phyloP scores from a whole-genome alignment of 1,139 yeast genomes.

The Lodderomyces orthopsilosis region DNA sequence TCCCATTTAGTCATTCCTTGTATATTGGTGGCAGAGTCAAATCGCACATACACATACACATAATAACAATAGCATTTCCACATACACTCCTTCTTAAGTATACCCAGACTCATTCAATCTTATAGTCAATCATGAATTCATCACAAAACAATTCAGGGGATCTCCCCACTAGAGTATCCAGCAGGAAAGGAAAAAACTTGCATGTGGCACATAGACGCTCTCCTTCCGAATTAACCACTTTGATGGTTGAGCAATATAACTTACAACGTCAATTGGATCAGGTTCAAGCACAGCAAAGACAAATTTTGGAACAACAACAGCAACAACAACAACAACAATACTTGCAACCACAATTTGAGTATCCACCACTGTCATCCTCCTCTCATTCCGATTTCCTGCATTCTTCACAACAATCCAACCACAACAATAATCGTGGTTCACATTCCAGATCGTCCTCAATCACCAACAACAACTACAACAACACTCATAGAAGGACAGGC shows the following conservation, averaged over 20 bases:
- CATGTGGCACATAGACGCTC: slow-evolving; percentile 95
- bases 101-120: neutral
- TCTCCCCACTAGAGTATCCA: slow-evolving; percentile 14
- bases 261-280: slow-evolving; percentile 88
- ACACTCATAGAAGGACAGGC: slow-evolving; percentile 38
- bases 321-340: slow-evolving; percentile 24
- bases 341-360: slow-evolving; percentile 4
- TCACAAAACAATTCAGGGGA: slow-evolving; percentile 13
- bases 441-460: slow-evolving; percentile 44
- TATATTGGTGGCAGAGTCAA: neutral
- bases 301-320: slow-evolving; percentile 69
- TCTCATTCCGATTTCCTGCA: slow-evolving; percentile 1
- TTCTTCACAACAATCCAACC: slow-evolving; percentile 1
- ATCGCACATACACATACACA: neutral
- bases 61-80: neutral
- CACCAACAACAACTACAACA: slow-evolving; percentile 9
- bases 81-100: neutral
- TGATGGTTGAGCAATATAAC: slow-evolving; percentile 92
- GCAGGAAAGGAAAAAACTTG: slow-evolving; percentile 41
- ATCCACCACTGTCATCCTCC: slow-evolving; percentile 3
- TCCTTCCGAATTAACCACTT: slow-evolving; percentile 89
- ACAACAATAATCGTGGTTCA: slow-evolving; percentile 22
- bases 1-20: slow-evolving; percentile 1
- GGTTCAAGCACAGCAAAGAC: slow-evolving; percentile 91
- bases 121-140: neutral